Base-by-base conservation (phyloP, 805 yeast species). In the Candida coleopterorum region DNA sequence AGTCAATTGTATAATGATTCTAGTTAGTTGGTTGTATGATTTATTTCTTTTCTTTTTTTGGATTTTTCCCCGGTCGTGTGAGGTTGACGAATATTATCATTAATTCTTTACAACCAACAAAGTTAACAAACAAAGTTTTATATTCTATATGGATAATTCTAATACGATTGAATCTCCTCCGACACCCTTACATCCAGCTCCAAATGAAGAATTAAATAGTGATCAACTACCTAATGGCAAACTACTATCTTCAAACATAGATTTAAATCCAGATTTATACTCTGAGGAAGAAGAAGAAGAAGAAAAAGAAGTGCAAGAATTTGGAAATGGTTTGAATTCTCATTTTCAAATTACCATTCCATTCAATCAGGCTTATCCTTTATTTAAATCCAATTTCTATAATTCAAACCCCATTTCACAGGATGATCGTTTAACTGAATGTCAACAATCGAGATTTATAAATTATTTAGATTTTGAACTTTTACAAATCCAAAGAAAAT, bases 201-300 rank as follows among this genome's bases (percentile, higher is more conserved):
- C 64, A 6, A 56, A 63, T 43, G 62, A 55, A 39, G 69, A 63
- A 38, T 53, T 61, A 3, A 22, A 32, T 8, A 39, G 41, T 16
- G 9, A n/a, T 12, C 14, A 21, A 20, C 33, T 63, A 12, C 68
- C 68, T 1, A 39, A 37, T 12, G 62, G 50, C 4, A 35, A 43
- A 18, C 41, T 60, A 26, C 51, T 47, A n/a, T 38, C 39, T 8
- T 26, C 44, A 11, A 37, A 55, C 32, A 44, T 67, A 26, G 70
- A 64, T 32, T 50, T 67, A 40, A 66, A 67, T 42, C 72, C 71
- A 1, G 70, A 59, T 9, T 45, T 65, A 35, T 58, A 60, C 30
- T 63, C 56, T 24, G 56, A 48, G 2, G 50, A 47, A 5, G 53
- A 44, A 20, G 50, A 35, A 4, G 27, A 31, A n/a, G 6, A 18